Conservation (phyloP, 208 protist genomes). For the Trypanosoma melophagium region DNA sequence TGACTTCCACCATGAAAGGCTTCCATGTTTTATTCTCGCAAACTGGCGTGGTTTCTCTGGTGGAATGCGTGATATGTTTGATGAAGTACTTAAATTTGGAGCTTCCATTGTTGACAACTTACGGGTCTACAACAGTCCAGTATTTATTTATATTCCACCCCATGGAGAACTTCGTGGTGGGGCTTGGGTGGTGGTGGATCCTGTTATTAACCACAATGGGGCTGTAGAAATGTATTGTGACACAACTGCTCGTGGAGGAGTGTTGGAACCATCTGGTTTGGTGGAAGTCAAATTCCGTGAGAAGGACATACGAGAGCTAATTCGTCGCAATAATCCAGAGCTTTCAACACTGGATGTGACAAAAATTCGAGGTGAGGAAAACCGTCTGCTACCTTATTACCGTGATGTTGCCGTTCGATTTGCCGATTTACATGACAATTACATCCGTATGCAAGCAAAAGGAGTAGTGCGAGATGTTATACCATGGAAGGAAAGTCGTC, state of each 20-base stretch:
- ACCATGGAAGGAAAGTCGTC: constrained; percentile 88
- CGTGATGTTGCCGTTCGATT: constrained; percentile 94
- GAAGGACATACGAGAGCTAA: constrained; percentile 86
- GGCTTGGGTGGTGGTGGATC: constrained; percentile 98
- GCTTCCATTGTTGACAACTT: constrained; percentile 98
- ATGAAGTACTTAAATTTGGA: constrained; percentile 99
- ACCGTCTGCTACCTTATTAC: constrained; percentile 87
- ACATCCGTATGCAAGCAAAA: constrained; percentile 96
- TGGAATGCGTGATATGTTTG: constrained; percentile 98
- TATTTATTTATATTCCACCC: constrained; percentile 98
- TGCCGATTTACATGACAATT: constrained; percentile 96
- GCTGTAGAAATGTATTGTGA: constrained; percentile 98
- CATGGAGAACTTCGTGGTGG: constrained; percentile 96
- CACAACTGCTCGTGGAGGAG: constrained; percentile 86
- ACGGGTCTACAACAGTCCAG: constrained; percentile 91
- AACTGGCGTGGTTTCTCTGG: constrained; percentile 99
- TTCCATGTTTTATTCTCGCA: constrained; percentile 97
- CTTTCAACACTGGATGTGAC: constrained; percentile 44
- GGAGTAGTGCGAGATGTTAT: constrained; percentile 90
- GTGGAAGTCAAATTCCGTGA: constrained; percentile 96
- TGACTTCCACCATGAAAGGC: constrained; percentile 96
- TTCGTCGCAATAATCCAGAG: constrained; percentile 84
- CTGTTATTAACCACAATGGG: constrained; percentile 94
- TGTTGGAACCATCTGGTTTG: constrained; percentile 95
- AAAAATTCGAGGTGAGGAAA: constrained; percentile 46